Evolutionary conservation across 2,329 filamentous ascomycete species (phyloP).

Genomic region (Alternaria sp.): DNA sequence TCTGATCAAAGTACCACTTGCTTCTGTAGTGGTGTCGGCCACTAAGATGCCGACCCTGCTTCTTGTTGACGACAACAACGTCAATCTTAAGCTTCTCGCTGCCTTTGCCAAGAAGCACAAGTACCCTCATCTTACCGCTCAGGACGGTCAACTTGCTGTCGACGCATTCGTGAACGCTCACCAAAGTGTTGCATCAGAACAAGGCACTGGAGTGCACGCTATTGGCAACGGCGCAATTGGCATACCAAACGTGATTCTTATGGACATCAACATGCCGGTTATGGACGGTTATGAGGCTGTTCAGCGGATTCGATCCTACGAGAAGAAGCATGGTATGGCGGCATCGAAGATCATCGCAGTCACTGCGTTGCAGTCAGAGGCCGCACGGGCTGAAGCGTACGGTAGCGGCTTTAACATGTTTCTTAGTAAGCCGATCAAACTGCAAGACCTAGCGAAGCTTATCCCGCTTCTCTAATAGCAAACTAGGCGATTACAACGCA

Average conservation of each 20-base stretch:
- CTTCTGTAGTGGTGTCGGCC: not conserved
- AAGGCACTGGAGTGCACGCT: not conserved
- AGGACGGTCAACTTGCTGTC: not conserved
- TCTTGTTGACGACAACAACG: not conserved
- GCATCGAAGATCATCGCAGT: not conserved
- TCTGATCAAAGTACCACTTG: not conserved
- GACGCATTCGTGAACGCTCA: not conserved
- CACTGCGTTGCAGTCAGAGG: not conserved
- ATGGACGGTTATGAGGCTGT: not conserved
- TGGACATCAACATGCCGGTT: not conserved
- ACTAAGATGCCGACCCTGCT: not conserved
- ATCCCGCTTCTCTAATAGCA: not conserved
- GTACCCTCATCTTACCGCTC: not conserved
- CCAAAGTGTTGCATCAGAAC: not conserved
- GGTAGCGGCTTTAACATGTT: not conserved
- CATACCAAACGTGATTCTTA: not conserved
- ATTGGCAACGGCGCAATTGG: fast-evolving
- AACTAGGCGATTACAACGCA: not conserved
- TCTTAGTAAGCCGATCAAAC: not conserved
- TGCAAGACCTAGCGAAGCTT: not conserved
- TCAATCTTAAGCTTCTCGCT: not conserved
- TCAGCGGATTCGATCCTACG: not conserved
- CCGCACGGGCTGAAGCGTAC: not conserved
- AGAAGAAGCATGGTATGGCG: not conserved
- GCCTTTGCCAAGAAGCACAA: not conserved